These are phyloP conservation scores for Boletellus deceptivus DNA, from an alignment of 1,284 basidiomycete genomes.

Conservation along the genomic window DNA sequence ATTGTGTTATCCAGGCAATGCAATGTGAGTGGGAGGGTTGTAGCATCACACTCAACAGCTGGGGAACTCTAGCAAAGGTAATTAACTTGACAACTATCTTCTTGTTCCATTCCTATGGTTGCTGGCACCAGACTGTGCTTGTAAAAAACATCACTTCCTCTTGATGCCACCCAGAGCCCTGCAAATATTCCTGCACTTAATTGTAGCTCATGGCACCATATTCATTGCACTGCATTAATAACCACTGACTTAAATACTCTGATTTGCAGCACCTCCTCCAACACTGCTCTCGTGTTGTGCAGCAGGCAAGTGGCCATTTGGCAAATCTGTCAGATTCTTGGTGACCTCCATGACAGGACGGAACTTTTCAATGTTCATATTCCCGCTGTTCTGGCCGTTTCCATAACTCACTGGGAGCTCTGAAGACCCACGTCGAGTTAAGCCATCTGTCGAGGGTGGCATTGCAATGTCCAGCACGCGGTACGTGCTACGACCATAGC, in stretches of 20 bases:
- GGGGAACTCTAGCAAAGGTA: conserved; percentile 30
- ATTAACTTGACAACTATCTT: conserved; percentile 11
- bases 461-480: conserved; percentile 23
- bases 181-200: conserved; percentile 9
- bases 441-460: conserved; percentile 31
- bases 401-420: conserved; percentile 16
- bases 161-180: conserved; percentile 8
- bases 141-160: not conserved
- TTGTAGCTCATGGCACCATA: conserved; percentile 11
- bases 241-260: conserved; percentile 9
- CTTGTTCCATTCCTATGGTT: not conserved
- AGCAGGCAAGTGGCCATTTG: conserved; percentile 10
- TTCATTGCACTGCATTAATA: not conserved
- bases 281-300: conserved; percentile 24
- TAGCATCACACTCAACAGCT: conserved; percentile 24
- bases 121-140: no score
- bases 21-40: conserved; percentile 31
- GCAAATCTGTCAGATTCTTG: not conserved
- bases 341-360: conserved; percentile 19
- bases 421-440: conserved; percentile 30
- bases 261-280: conserved; percentile 24
- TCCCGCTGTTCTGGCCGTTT: conserved; percentile 30
- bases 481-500: conserved; percentile 12
- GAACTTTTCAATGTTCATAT: conserved; percentile 25
- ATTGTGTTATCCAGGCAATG: conserved; percentile 22